Base-by-base conservation (phyloP, 1,284 basidiomycete genomes). In the Wallemia mellicola region DNA sequence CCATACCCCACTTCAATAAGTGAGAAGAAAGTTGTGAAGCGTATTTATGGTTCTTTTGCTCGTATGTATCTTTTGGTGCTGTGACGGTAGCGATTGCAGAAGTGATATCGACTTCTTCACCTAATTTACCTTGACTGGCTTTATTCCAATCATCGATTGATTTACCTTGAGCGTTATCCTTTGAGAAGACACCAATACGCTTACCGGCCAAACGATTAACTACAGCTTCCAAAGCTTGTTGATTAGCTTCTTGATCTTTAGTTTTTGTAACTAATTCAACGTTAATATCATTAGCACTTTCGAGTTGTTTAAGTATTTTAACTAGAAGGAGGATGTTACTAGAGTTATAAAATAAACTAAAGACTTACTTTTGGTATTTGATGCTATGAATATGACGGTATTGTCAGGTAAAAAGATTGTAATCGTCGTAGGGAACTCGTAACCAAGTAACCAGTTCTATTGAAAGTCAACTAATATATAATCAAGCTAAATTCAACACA, bases 401-500 rank as follows among this genome's bases (percentile, higher is more conserved):
- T 80, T 73, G 65, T 81, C 80, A 15, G 66, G 64, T 64, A 82
- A 77, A 64, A 96, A 83, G 30, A 92, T 71, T 61, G 91, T 78
- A 54, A 96, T 74, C 0, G 91, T 95, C 0, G 87, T 88, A 0
- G 91, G 91, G 67, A 96, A 96, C 70, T 96, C 92, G 70, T 89
- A 96, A 25, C 89, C 92, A 28, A 96, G 77, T 9, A 96, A 75
- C 83, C 87, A 95, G 65, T 86, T 88, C 87, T 92, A 67, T 9
- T 56, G 38, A 48, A 64, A 54, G 22, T 22, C 57, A 58, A 59
- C 61, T 59, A 64, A 61, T 61, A 62, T n/a, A 32, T 57, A 28
- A 48, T 60, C 61, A 28, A 24, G 27, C 54, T 28, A 28, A 58
- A 48, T 62, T 28, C 14, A 30, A 64, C 81, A 64, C 62, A 86